Evolutionary conservation across 2,329 filamentous ascomycete genomes (phyloP).

Genomic region (Colletotrichum orchidophilum): DNA sequence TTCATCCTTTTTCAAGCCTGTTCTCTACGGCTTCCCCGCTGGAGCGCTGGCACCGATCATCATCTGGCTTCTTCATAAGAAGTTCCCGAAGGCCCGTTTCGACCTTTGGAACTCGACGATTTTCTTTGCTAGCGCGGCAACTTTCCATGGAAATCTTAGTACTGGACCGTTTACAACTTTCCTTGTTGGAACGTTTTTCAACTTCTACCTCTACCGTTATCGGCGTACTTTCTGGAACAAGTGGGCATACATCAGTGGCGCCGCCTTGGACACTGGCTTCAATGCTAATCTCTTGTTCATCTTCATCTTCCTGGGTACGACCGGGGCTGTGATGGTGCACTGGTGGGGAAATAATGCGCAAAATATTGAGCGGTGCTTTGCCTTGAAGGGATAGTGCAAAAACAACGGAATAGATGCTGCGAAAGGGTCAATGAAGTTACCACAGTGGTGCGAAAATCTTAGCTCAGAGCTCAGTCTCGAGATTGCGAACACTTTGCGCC

Average conservation of each 20-base stretch:
- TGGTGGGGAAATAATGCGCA: constrained; percentile 71
- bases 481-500: not conserved
- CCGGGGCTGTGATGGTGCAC: constrained; percentile 65
- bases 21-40: constrained; percentile 63
- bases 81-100: constrained; percentile 62
- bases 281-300: constrained; percentile 69
- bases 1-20: constrained; percentile 54
- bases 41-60: constrained; percentile 56
- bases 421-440: not conserved
- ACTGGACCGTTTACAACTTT: constrained; percentile 68
- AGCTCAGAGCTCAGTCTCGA: not conserved
- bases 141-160: constrained; percentile 69
- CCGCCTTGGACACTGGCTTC: constrained; percentile 70
- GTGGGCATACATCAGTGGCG: constrained; percentile 70
- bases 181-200: constrained; percentile 67
- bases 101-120: constrained; percentile 70
- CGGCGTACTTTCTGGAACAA: constrained; percentile 66
- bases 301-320: constrained; percentile 67
- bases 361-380: constrained; percentile 68
- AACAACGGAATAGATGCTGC: not conserved
- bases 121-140: constrained; percentile 64
- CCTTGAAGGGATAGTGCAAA: constrained; percentile 41
- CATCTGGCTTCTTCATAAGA: constrained; percentile 60
- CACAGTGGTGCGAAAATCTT: not conserved
- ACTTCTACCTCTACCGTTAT: constrained; percentile 66